phyloP scores from a whole-genome alignment of 208 protist species.

The Naegleria fowleri region DNA sequence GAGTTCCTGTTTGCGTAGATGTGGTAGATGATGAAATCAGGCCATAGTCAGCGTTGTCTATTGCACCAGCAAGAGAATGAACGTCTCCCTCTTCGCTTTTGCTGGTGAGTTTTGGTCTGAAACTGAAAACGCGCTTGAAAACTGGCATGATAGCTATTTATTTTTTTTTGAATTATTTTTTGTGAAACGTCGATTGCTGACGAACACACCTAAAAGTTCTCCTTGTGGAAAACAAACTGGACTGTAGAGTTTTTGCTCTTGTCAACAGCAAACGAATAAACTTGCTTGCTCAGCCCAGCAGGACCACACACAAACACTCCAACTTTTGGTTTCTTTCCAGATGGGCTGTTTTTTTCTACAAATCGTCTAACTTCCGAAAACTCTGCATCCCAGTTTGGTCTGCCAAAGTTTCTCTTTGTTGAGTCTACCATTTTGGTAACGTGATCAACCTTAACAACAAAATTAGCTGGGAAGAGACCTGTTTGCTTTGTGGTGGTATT shows the following conservation, averaged over 20 bases:
- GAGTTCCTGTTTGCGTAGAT: too few species aligned
- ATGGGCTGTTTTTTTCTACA: background rate
- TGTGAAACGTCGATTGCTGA: too few species aligned
- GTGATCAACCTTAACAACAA: background rate
- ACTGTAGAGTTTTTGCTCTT: background rate
- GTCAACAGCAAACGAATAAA: background rate
- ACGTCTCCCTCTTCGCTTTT: too few species aligned
- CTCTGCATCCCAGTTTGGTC: slow-evolving; percentile 18
- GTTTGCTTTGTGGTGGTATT: background rate
- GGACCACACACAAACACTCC: slow-evolving; percentile 28
- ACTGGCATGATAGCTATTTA: too few species aligned
- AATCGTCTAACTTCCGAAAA: background rate
- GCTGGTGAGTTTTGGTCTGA: too few species aligned
- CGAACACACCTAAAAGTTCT: slow-evolving; percentile 23
- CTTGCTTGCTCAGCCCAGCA: background rate
- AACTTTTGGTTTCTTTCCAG: slow-evolving; percentile 10
- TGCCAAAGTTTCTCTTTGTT: background rate
- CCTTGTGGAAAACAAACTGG: background rate
- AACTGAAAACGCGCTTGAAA: too few species aligned
- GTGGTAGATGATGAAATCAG: too few species aligned
- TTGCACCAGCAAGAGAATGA: too few species aligned
- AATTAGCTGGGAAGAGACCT: slow-evolving; percentile 19
- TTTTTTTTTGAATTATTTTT: too few species aligned
- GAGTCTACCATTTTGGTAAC: background rate
- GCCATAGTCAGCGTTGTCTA: too few species aligned